Conservation (phyloP, 1,284 basidiomycete genomes). For the Ganoderma sinense region DNA sequence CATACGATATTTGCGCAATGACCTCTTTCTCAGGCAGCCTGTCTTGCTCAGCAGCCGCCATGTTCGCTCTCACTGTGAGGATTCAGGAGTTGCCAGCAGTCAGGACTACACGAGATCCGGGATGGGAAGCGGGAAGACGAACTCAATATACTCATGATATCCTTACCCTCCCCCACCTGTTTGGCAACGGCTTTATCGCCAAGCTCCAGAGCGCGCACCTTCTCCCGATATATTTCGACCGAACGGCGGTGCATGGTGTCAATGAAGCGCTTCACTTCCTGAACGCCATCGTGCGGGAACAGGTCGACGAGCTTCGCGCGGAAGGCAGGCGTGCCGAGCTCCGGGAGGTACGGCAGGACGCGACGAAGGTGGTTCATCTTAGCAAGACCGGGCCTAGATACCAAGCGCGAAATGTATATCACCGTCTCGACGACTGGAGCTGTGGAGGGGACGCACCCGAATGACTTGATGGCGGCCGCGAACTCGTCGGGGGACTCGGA, state of each 20-base stretch:
- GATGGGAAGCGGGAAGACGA: slow-evolving; percentile 11
- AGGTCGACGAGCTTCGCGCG: slow-evolving; percentile 22
- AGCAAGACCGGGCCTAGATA: slow-evolving; percentile 14
- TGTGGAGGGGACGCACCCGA: slow-evolving; percentile 28
- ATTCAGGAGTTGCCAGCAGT: neutral
- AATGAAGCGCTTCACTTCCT: slow-evolving; percentile 24
- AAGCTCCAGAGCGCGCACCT: slow-evolving; percentile 32
- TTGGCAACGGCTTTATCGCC: slow-evolving; percentile 36
- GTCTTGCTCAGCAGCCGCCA: slow-evolving; percentile 17
- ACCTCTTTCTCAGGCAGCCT: slow-evolving; percentile 24
- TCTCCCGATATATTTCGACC: slow-evolving; percentile 31
- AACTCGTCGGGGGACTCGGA: slow-evolving; percentile 30
- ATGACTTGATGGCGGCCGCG: slow-evolving; percentile 31
- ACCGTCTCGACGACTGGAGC: neutral
- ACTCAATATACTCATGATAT: slow-evolving; percentile 44
- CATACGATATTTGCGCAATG: slow-evolving; percentile 31
- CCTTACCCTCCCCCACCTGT: slow-evolving; percentile 37
- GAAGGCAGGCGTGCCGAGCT: slow-evolving; percentile 15
- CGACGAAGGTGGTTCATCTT: slow-evolving; percentile 12
- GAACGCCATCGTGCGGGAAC: slow-evolving; percentile 30
- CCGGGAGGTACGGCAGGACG: slow-evolving; percentile 17
- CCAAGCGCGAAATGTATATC: neutral
- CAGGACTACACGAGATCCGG: no score
- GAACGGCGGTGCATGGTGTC: slow-evolving; percentile 31
- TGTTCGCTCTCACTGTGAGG: slow-evolving; percentile 23